Base-by-base conservation (phyloP, 2,329 filamentous ascomycete genomes). In the Thelonectria blattea region DNA sequence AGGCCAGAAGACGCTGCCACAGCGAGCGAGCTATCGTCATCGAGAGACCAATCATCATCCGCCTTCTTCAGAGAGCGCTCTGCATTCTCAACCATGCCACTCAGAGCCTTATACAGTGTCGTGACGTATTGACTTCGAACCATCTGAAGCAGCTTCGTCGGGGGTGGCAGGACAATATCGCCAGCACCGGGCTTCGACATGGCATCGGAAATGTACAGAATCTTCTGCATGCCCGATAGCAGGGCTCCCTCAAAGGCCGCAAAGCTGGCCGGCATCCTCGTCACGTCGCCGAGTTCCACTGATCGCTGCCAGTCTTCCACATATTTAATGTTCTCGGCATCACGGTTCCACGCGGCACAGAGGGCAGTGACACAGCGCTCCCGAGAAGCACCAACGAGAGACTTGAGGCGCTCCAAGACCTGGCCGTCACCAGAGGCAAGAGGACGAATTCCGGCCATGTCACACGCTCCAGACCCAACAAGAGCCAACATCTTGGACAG, bases 31-130 rank as follows among this genome's bases (percentile, higher is more conserved):
- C 75, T 73, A 14, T 84, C 82, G 17, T 73, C 68, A 15, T 83
- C 80, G 3, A 80, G 79, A 0, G 80, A 83, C 85, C 85, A 88
- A 58, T 87, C 84, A 60, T 87, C 84, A 47, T 89, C 87, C 1
- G 85, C 79, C 67, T 86, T 87, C 67, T 88, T 86, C 14, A 88
- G 75, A 3, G 88, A 85, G 58, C 88, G 87, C 77, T 98, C 93
- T 3, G 95, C 94, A 75, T 97, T 98, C 77, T 98, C 95, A 1
- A 99, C 93, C 88, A 99, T 94, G 20, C 94, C 95, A 69, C 92
- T 96, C 39, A 99, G 79, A 7, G 92, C 92, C 75, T 96, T 96
- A 77, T 98, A 98, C 45, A 99, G 80, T 59, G 93, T 97, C 7
- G 90, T 93, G 15, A 97, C 93, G 72, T 99, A 99, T 72, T 96